Evolutionary conservation across 2,329 filamentous ascomycete genomes (phyloP), one percentile per base, ranked within the genome.

Genomic region (Aspergillus tanneri): DNA sequence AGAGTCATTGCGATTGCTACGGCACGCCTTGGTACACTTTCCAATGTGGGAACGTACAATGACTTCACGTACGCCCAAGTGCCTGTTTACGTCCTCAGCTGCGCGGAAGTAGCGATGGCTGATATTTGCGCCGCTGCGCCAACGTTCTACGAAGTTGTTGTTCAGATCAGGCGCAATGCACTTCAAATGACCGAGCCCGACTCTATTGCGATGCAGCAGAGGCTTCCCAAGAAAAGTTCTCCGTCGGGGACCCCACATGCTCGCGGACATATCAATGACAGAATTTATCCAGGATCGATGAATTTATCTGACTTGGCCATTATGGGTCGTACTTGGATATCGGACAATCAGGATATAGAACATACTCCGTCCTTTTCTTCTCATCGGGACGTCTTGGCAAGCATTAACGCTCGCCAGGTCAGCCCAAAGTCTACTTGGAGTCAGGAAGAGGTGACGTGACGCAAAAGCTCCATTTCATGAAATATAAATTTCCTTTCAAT

Each of bases 21-120:
- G 9, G 39, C 39, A 16, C 39, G 39, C 9, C 22, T 43, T 12
- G 24, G 24, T 6, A 12, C 39, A 5, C 39, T 43, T 18, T 18
- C 14, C 7, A n/a, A 43, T 4, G 14, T 43, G 16, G 39, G 39
- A 16, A 43, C 39, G 30, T 30, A 43, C n/a, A 21, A 43, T 9
- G 39, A 43, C 11, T 18, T 25, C 4, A 24, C 39, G 2, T 32
- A 34, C 5, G 2, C 39, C 7, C 39, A 43, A 43, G 18, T 27
- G 3, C 24, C 39, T 8, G 39, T 27, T 5, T 43, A 30, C 12
- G 16, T 43, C 12, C 39, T 43, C 9, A 43, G 39, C 25, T 43
- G 39, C 7, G 39, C 27, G 16, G 39, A 43, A 27, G 27, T 12
- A 43, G 39, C 24, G 10, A 43, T 43, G 39, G 39, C 39, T 24